Evolutionary conservation across 345 rosid genomes (phyloP), one percentile per base, ranked within the genome.

Genomic region (Cardamine occulta): DNA sequence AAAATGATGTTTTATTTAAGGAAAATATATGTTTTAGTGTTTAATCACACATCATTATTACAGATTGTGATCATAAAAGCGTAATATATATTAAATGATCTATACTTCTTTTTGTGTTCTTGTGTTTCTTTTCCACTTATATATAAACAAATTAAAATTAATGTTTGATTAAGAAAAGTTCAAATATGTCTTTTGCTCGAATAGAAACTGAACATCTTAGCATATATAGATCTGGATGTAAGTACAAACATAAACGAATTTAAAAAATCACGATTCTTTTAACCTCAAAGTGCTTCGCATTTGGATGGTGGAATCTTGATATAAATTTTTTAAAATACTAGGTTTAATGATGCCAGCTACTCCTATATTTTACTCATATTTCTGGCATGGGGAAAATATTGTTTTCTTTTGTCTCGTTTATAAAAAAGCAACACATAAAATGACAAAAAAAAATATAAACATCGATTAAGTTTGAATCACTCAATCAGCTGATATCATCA

Each of bases 301-400:
- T 77, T 63, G 58, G 80, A 77, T 70, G 56, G 53, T 63, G 80
- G 76, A 72, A 77, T 77, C 80, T 77, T 77, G 5, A 13, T 58
- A 62, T 14, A 59, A 29, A 7, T 1, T 29, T 29, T 61, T 0
- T 24, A 53, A 54, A 70, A 23, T 63, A 76, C 75, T 44, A 70
- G 69, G 69, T 69, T 66, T 40, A 55, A 61, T 52, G 49, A 68
- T 31, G 70, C 70, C 79, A 68, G 69, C 79, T 75, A 75, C 31
- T 75, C 52, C 49, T 40, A 75, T 59, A 51, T 60, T 75, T 60
- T 15, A 61, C 74, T 75, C 74, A 11, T 52, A 21, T 60, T 31
- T 35, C 47, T 67, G 53, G 62, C 74, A 59, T 47, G 73, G 17
- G 26, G 44, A 6, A 12, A 54, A 5, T 24, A 4, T 55, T 42